A percentile compares a stretch with the other conserved stretches of the same genome.
These are phyloP conservation scores for Candida insectalens DNA, from an alignment of 805 yeast species.

Conservation along the genomic window DNA sequence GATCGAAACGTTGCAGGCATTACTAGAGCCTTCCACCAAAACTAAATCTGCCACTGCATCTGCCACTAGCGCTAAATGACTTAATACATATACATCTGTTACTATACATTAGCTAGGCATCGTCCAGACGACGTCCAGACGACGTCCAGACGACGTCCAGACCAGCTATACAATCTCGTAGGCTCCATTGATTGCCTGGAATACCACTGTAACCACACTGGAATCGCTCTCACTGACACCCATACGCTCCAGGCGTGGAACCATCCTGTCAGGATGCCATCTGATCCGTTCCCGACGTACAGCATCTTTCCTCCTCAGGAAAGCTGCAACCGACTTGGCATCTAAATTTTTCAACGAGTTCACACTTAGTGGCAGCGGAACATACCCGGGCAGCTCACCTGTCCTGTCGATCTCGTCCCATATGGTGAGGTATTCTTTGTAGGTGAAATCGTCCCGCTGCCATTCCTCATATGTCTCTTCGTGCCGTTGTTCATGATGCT, in stretches of 20 bases:
- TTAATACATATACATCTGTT: too few species aligned
- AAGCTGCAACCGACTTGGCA: constrained; percentile 6
- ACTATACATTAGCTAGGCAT: too few species aligned
- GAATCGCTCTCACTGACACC: constrained; percentile 2
- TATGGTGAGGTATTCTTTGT: constrained; percentile 12
- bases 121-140: too few species aligned
- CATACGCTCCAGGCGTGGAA: constrained; percentile 7
- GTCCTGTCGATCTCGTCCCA: constrained; percentile 17
- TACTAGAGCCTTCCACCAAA: too few species aligned
- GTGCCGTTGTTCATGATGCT: constrained; percentile 8
- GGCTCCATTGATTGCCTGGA: constrained; percentile 34
- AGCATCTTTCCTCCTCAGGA: constrained; percentile 11
- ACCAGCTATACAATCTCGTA: too few species aligned
- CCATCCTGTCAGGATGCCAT: constrained; percentile 70
- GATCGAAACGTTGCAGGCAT: constrained; percentile 6
- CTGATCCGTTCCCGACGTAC: constrained; percentile 42
- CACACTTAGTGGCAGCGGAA: constrained; percentile 15
- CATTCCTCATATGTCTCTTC: neutral
- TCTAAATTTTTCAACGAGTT: constrained; percentile 8
- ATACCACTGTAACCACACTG: constrained; percentile 26
- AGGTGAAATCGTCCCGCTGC: neutral
- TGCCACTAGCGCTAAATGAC: too few species aligned
- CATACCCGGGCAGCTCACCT: constrained; percentile 1
- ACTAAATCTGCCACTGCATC: too few species aligned
- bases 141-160: too few species aligned